phyloP scores from a whole-genome alignment of 441 rosid genomes.

The Pelargonium cotyledonis region DNA sequence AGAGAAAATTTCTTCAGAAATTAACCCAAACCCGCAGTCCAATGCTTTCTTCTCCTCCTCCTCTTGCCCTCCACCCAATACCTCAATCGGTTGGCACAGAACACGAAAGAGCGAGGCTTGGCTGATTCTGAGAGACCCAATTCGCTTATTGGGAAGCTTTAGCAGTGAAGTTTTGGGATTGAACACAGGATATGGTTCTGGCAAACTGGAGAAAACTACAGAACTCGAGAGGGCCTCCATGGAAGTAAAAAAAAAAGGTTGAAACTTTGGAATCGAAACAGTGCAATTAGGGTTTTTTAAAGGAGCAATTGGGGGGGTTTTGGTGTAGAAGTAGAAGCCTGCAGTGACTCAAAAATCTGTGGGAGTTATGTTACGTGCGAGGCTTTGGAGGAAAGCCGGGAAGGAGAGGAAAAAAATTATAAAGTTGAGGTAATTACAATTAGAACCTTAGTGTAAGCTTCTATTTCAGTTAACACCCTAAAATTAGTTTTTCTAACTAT shows the following conservation, averaged over 20 bases:
- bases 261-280: no score
- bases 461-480: no score
- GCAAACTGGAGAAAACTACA: not conserved
- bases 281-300: no score
- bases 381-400: no score
- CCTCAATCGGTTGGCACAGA: constrained; percentile 34
- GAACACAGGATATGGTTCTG: not conserved
- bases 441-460: no score
- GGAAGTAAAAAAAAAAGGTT: not conserved
- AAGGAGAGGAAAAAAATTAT: no score
- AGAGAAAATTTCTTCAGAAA: constrained; percentile 41
- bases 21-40: constrained; percentile 35
- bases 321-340: no score
- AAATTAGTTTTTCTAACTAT: no score
- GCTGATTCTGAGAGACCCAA: constrained; percentile 41
- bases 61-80: constrained; percentile 30
- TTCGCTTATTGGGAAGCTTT: constrained; percentile 29
- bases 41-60: constrained; percentile 37
- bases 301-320: no score
- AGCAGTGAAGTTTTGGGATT: constrained; percentile 16
- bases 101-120: constrained; percentile 35
- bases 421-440: no score
- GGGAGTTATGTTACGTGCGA: no score
- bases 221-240: constrained; percentile 8
- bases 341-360: no score